These are phyloP conservation scores for Fusarium sp. DNA, from an alignment of 2,329 filamentous ascomycete species.

Conservation along the genomic window DNA sequence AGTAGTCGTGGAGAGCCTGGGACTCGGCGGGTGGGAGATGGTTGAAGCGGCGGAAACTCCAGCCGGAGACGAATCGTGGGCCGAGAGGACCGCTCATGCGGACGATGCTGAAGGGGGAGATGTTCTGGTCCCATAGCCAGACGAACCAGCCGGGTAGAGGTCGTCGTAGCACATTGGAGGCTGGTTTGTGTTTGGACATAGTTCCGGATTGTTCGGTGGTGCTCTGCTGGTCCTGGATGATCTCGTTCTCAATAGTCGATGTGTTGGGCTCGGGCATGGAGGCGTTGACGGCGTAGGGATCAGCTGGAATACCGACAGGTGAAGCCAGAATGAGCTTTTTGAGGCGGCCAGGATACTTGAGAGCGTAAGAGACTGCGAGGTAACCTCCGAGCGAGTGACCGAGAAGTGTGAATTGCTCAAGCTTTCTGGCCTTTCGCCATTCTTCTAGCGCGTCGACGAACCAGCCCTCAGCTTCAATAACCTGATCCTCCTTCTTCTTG, in stretches of 20 bases:
- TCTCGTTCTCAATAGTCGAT: constrained; percentile 81
- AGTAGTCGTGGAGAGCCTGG: constrained; percentile 89
- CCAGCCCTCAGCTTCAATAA: constrained; percentile 91
- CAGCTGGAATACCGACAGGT: constrained; percentile 93
- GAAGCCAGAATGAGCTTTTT: constrained; percentile 97
- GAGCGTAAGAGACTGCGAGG: constrained; percentile 91
- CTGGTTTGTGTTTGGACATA: constrained; percentile 54
- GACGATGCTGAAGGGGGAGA: constrained; percentile 93
- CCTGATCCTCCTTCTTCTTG: constrained; percentile 83
- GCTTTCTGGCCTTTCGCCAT: constrained; percentile 89
- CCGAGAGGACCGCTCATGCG: constrained; percentile 90
- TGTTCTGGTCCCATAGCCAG: constrained; percentile 96
- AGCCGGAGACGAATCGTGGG: constrained; percentile 91
- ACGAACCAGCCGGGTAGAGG: constrained; percentile 87
- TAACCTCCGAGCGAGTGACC: constrained; percentile 96
- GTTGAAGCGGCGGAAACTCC: constrained; percentile 93
- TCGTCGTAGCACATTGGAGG: constrained; percentile 56
- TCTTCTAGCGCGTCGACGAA: constrained; percentile 97
- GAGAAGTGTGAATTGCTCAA: constrained; percentile 92
- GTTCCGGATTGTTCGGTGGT: constrained; percentile 58
- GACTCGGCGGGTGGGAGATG: constrained; percentile 86
- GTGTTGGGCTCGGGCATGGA: constrained; percentile 82
- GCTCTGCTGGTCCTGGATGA: constrained; percentile 78
- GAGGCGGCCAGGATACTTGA: constrained; percentile 94
- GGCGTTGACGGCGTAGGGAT: constrained; percentile 88